These are phyloP conservation scores for Xerophyta viscosa DNA, from an alignment of 106 monocot species.

Conservation along the genomic window DNA sequence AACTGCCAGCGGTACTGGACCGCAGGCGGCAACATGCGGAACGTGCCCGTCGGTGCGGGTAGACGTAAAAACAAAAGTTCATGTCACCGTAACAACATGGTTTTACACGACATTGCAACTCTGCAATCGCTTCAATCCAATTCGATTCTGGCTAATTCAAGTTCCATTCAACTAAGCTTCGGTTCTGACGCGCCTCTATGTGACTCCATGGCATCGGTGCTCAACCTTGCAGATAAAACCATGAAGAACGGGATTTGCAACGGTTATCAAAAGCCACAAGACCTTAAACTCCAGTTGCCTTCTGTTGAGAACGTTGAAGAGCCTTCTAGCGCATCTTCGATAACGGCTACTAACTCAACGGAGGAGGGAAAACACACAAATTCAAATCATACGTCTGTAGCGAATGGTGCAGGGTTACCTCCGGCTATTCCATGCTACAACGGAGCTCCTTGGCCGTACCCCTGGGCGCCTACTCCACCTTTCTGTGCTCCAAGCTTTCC, in stretches of 20 bases:
- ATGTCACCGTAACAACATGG: slow-evolving; percentile 4
- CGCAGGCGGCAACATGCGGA: slow-evolving; percentile 77
- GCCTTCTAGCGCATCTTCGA: slow-evolving; percentile 25
- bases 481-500: slow-evolving; percentile 18
- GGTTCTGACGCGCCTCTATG: slow-evolving; percentile 22
- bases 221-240: slow-evolving; percentile 17
- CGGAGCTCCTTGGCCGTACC: slow-evolving; percentile 35
- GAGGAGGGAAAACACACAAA: slow-evolving; percentile 17
- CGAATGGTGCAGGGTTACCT: slow-evolving; percentile 4
- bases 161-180: slow-evolving; percentile 41
- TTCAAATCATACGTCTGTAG: background rate
- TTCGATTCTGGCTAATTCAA: slow-evolving; percentile 5
- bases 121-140: background rate
- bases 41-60: slow-evolving; percentile 81
- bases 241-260: slow-evolving; percentile 8
- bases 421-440: slow-evolving; percentile 10
- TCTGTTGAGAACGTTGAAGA: slow-evolving; percentile 23
- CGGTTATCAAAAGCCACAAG: background rate
- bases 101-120: slow-evolving; percentile 6
- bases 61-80: slow-evolving; percentile 71
- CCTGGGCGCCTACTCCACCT: slow-evolving; percentile 24
- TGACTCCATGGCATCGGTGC: slow-evolving; percentile 23
- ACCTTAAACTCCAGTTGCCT: background rate
- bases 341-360: slow-evolving; percentile 10
- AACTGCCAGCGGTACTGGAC: slow-evolving; percentile 98